Percentiles rank a stretch among this genome's conserved stretches.
Evolutionary conservation across 441 rosid species (phyloP).

Genomic region (Biscutella laevigata): DNA sequence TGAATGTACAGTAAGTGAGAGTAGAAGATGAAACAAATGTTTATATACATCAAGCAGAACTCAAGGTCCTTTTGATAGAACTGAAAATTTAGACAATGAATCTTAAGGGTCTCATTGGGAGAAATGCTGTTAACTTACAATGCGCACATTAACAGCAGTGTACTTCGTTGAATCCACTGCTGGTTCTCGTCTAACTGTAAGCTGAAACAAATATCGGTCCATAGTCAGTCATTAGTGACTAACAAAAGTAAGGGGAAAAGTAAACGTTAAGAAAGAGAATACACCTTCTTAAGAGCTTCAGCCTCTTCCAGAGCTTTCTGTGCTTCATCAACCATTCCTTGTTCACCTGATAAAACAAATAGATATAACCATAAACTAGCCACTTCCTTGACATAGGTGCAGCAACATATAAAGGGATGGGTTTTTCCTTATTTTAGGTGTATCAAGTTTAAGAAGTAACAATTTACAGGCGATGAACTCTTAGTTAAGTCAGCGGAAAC

Average conservation of each 20-base stretch:
- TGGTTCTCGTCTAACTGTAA: constrained; percentile 75
- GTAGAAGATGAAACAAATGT: background rate
- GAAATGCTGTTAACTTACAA: constrained; percentile 42
- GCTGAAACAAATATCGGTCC: constrained; percentile 36
- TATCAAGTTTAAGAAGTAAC: background rate
- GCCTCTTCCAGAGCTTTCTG: constrained; percentile 93
- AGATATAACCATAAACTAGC: background rate
- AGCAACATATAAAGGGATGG: background rate
- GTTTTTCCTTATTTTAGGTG: background rate
- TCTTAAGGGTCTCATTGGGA: background rate
- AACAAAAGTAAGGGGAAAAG: background rate
- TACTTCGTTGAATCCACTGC: constrained; percentile 65
- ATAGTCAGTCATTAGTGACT: constrained; percentile 4
- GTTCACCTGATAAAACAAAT: constrained; percentile 50
- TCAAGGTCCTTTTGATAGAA: background rate
- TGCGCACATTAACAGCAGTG: constrained; percentile 90
- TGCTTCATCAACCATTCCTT: constrained; percentile 94
- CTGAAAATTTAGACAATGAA: no score
- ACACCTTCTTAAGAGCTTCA: constrained; percentile 92
- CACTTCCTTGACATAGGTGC: background rate
- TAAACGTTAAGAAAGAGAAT: background rate
- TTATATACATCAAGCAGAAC: background rate
- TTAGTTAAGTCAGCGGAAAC: background rate
- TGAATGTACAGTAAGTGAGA: background rate
- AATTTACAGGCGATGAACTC: background rate